These are phyloP conservation scores for Aspergillus udagawae DNA, from an alignment of 2,329 filamentous ascomycete genomes.

Conservation along the genomic window DNA sequence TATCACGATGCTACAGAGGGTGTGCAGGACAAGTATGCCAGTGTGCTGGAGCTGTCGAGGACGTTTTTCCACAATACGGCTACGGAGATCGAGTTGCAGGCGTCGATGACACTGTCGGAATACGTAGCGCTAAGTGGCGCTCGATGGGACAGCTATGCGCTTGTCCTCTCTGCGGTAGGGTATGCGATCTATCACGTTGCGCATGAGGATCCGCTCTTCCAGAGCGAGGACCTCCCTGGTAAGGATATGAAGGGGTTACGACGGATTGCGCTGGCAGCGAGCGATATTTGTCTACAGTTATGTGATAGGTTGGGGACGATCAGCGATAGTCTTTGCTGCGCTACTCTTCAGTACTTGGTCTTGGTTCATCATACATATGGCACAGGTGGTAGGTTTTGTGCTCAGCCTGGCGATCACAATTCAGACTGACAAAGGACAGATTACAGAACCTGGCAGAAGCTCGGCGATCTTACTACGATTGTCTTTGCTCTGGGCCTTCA, in stretches of 20 bases:
- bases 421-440: conserved; percentile 21
- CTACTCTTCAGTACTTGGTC: conserved; percentile 9
- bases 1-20: conserved; percentile 3
- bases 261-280: conserved; percentile 6
- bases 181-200: conserved; percentile 11
- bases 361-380: conserved; percentile 12
- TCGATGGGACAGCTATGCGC: conserved; percentile 17
- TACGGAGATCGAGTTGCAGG: not conserved
- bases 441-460: conserved; percentile 41
- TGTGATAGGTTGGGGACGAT: conserved; percentile 12
- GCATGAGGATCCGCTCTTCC: conserved; percentile 7
- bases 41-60: conserved; percentile 1
- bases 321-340: conserved; percentile 16
- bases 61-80: conserved; percentile 5
- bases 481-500: conserved; percentile 45
- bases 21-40: not conserved
- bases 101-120: conserved; percentile 10
- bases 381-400: conserved; percentile 8
- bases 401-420: not conserved
- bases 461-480: conserved; percentile 42
- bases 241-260: conserved; percentile 11
- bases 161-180: conserved; percentile 14
- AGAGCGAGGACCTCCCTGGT: not conserved
- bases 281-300: conserved; percentile 18
- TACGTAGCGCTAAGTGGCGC: conserved; percentile 9